Percentiles rank a stretch among this genome's conserved stretches.
phyloP scores from a whole-genome alignment of 345 rosid species.

The Odontarrhena argentea region DNA sequence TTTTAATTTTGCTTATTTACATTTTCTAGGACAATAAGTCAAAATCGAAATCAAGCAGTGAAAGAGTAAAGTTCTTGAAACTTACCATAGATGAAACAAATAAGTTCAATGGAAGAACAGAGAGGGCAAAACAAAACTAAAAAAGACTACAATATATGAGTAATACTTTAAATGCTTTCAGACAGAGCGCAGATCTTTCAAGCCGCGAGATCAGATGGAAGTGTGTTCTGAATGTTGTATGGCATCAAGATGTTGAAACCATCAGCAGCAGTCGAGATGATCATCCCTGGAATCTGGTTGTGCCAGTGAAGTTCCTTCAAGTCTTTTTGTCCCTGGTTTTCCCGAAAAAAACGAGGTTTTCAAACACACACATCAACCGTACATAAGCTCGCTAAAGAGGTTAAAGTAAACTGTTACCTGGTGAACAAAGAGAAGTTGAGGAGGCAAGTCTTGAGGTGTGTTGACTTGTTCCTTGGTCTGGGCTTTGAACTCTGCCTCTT shows the following conservation, averaged over 20 bases:
- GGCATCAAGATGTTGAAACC: slow-evolving; percentile 95
- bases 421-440: slow-evolving; percentile 94
- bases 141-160: not conserved
- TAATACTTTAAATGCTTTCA: not conserved
- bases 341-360: not conserved
- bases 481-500: slow-evolving; percentile 88
- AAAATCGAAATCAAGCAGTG: slow-evolving; percentile 2
- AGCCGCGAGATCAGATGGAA: slow-evolving; percentile 55
- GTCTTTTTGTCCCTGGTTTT: slow-evolving; percentile 78
- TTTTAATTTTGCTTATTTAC: no score
- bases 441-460: slow-evolving; percentile 85
- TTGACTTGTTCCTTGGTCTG: slow-evolving; percentile 79
- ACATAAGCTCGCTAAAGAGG: not conserved
- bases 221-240: slow-evolving; percentile 80
- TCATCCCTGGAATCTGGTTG: slow-evolving; percentile 86
- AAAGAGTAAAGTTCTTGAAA: slow-evolving; percentile 16
- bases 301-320: slow-evolving; percentile 98
- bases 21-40: not conserved
- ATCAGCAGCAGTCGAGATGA: slow-evolving; percentile 77
- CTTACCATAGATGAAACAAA: not conserved
- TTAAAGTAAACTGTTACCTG: slow-evolving; percentile 53
- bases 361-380: slow-evolving; percentile 17
- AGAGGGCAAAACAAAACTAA: not conserved
- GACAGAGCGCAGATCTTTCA: slow-evolving; percentile 3
- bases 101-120: not conserved